Evolutionary conservation across 345 rosid genomes (phyloP), one percentile per base, ranked within the genome.

Genomic region (Eucalyptus coolabah): DNA sequence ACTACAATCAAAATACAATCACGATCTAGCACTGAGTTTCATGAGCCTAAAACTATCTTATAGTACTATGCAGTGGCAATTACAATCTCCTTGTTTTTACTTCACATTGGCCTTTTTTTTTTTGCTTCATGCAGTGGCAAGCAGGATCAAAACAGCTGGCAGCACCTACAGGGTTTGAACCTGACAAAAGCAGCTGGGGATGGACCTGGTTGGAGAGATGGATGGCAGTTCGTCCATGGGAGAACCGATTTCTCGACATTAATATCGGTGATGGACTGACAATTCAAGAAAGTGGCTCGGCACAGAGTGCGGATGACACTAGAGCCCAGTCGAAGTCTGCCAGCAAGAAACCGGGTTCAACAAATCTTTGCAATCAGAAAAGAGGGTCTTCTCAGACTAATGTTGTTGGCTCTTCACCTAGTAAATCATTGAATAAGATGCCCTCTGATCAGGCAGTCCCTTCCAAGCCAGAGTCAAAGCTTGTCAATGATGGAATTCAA

Each of bases 191-290:
- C 95, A 96, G 95, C 94, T 97, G 99, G 99, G 98, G 98, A 85
- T 96, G 99, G 99, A 96, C 97, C 92, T 97, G 99, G 99, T 80
- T 97, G 92, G 99, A 97, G 92, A 95, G 99, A 94, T 97, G 99
- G 99, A 96, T 97, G 99, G 99, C 98, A 87, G 99, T 97, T 88
- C 99, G 99, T 51, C 99, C 99, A 56, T 96, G 99, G 99, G 99
- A 97, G 94, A 97, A 95, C 42, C 95, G 98, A 77, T 96, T 95
- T 94, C 98, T 96, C 19, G 99, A 96, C 90, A 94, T 89, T 87
- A 96, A 96, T 91, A 94, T 96, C 45, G 94, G 91, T 88, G 99
- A 96, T 88, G 98, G 97, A 50, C 93, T 93, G 21, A 94, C 85
- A 91, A 56, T 94, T 92, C 91, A 87, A 50, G 98, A 95, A 88